Percentiles rank a stretch among this genome's conserved stretches.
Conservation (phyloP, 768 basidiomycete genomes). For the Agaricus sinodeliciosus region DNA sequence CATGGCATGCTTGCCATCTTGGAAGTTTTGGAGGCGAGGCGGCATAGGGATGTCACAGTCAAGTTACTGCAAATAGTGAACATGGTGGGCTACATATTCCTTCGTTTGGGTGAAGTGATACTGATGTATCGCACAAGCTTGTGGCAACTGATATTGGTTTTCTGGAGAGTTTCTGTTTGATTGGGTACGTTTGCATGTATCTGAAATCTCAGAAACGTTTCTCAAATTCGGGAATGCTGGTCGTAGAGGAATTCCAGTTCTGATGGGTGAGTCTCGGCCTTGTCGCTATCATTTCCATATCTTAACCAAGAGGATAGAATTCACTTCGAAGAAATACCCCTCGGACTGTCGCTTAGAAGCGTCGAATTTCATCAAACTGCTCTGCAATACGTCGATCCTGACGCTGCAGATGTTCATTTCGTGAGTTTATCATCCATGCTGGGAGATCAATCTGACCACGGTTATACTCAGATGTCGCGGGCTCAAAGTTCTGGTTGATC, state of each 20-base stretch:
- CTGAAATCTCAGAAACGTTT: not conserved
- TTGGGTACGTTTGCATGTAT: slow-evolving; percentile 45
- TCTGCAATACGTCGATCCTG: slow-evolving; percentile 88
- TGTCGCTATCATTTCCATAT: not conserved
- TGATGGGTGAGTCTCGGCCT: slow-evolving; percentile 60
- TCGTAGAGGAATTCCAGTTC: slow-evolving; percentile 83
- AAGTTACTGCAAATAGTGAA: slow-evolving; percentile 88
- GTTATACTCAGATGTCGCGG: slow-evolving; percentile 72
- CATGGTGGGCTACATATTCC: slow-evolving; percentile 43
- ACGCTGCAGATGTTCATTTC: slow-evolving; percentile 99
- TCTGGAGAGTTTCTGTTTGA: slow-evolving; percentile 92
- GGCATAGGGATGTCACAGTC: slow-evolving; percentile 80
- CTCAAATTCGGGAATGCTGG: slow-evolving; percentile 4
- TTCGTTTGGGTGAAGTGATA: not conserved
- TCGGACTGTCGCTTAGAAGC: slow-evolving; percentile 93
- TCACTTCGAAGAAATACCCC: slow-evolving; percentile 91
- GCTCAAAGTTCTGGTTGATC: slow-evolving; percentile 88
- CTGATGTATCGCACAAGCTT: slow-evolving; percentile 16
- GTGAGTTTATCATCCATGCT: slow-evolving; percentile 42
- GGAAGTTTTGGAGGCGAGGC: slow-evolving; percentile 85
- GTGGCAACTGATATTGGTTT: slow-evolving; percentile 43
- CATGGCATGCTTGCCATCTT: slow-evolving; percentile 95
- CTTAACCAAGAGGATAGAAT: slow-evolving; percentile 41
- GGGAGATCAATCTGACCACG: not conserved
- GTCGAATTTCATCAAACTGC: slow-evolving; percentile 86